Evolutionary conservation across 495 filamentous ascomycete species (phyloP), one percentile per base, ranked within the genome.

Genomic region (Bryoglossum gracile): DNA sequence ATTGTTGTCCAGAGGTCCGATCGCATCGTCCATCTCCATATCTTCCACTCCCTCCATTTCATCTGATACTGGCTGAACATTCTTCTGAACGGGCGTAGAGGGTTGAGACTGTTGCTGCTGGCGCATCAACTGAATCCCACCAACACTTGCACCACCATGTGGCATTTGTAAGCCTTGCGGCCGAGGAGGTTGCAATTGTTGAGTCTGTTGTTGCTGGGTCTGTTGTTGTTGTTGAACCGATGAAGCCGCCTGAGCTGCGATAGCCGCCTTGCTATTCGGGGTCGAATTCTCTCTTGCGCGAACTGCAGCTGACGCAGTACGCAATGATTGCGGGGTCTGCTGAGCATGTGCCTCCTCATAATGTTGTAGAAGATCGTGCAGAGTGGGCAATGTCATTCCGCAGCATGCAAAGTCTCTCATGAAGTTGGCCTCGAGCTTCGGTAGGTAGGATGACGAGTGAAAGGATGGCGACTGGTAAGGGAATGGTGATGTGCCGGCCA

Each of bases 321-420:
- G 51, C 24, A 58, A 11, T 16, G 58, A 61, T 49, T 79, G 73
- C 33, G 75, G 70, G 25, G 74, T 74, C 51, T 82, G 78, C 42
- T 79, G 76, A 18, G 87, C 87, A 67, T 98, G 92, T 39, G 81
- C 74, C 65, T 96, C 89, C 67, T 98, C 92, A 65, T 95, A 98
- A 64, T 98, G 92, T 57, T 94, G 89, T 40, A 97, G 71, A 18
- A 98, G 77, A 62, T 97, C 92, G 64, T 98, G 92, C 52, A 97
- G 77, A 8, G 89, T 89, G 35, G 89, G 82, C 59, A 95, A 75
- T 17, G 78, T 91, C 54, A 83, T 70, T 56, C 86, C 88, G 68
- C 92, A 98, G 71, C 92, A 98, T 36, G 78, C 82, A 68, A 95
- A 97, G 68, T 97, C 88, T 58, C 80, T 82, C 87, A 96, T 89